A percentile compares a stretch with the other conserved stretches of the same genome.
These are phyloP conservation scores for Geotrichum bryndzae DNA, from an alignment of 1,139 yeast species.

Conservation along the genomic window DNA sequence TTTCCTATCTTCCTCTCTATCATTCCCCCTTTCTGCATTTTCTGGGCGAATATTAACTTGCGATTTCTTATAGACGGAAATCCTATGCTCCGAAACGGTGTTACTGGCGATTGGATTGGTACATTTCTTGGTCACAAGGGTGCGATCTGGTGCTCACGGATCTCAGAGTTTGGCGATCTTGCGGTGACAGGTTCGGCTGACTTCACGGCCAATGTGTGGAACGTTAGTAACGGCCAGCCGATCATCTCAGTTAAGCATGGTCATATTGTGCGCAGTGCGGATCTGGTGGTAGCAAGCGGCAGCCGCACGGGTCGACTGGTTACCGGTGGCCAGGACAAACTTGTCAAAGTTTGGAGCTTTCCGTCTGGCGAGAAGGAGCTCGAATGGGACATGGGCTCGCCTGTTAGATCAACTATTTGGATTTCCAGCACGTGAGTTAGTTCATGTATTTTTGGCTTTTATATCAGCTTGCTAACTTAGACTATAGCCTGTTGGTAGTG, in stretches of 20 bases:
- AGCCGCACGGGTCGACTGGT: constrained; percentile 16
- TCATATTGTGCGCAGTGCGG: constrained; percentile 28
- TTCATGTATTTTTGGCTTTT: not conserved
- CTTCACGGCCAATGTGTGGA: constrained; percentile 36
- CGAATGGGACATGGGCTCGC: constrained; percentile 24
- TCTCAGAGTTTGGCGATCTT: constrained; percentile 28
- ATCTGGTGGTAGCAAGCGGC: not conserved
- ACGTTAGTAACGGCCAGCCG: constrained; percentile 29
- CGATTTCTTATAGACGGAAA: constrained; percentile 30
- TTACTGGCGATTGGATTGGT: constrained; percentile 40
- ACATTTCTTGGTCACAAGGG: constrained; percentile 39
- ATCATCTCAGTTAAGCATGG: constrained; percentile 30
- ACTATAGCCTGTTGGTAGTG: constrained; percentile 22
- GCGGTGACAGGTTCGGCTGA: constrained; percentile 38
- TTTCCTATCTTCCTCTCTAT: not conserved
- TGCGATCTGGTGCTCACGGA: constrained; percentile 36
- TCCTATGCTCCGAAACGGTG: constrained; percentile 38
- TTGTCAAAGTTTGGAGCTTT: constrained; percentile 26
- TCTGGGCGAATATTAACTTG: not conserved
- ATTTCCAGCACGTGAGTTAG: constrained; percentile 14
- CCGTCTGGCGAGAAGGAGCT: constrained; percentile 11
- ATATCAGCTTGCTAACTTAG: not conserved
- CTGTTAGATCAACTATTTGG: constrained; percentile 22
- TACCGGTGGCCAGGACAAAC: constrained; percentile 29
- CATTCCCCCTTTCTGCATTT: not conserved